Evolutionary conservation across 1,284 basidiomycete species (phyloP).

Genomic region (Malassezia arunalokei): DNA sequence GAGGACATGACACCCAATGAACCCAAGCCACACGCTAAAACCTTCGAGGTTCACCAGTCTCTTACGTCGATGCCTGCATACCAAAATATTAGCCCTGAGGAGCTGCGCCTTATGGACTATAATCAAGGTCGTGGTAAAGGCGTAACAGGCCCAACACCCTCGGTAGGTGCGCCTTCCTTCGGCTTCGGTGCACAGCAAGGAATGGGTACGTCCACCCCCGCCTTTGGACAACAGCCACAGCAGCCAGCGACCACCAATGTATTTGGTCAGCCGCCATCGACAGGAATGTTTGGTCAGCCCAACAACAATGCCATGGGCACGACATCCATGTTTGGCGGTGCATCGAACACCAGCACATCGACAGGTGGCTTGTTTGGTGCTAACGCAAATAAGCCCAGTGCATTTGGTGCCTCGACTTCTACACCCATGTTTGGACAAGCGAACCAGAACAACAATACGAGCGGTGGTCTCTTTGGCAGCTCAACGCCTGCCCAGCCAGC

Average conservation of each 20-base stretch:
- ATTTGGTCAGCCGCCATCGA: slow-evolving; percentile 37
- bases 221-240: slow-evolving; percentile 16
- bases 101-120: slow-evolving; percentile 35
- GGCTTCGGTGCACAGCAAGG: slow-evolving; percentile 28
- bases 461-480: slow-evolving; percentile 38
- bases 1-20: slow-evolving; percentile 32
- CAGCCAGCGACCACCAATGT: slow-evolving; percentile 18
- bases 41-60: slow-evolving; percentile 34
- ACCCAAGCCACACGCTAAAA: slow-evolving; percentile 31
- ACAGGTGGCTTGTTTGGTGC: neutral
- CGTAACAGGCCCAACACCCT: slow-evolving; percentile 20
- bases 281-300: slow-evolving; percentile 10
- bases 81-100: slow-evolving; percentile 27
- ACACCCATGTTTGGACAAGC: slow-evolving; percentile 32
- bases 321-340: neutral
- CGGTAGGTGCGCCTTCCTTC: slow-evolving; percentile 16
- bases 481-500: slow-evolving; percentile 17
- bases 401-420: slow-evolving; percentile 1
- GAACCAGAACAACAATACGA: slow-evolving; percentile 20
- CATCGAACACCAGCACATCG: neutral
- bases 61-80: slow-evolving; percentile 35
- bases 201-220: neutral
- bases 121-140: slow-evolving; percentile 31
- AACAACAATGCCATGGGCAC: neutral
- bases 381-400: neutral